Evolutionary conservation across 2,329 filamentous ascomycete genomes (phyloP), one percentile per base, ranked within the genome.

Genomic region (Cladosporium sp.): DNA sequence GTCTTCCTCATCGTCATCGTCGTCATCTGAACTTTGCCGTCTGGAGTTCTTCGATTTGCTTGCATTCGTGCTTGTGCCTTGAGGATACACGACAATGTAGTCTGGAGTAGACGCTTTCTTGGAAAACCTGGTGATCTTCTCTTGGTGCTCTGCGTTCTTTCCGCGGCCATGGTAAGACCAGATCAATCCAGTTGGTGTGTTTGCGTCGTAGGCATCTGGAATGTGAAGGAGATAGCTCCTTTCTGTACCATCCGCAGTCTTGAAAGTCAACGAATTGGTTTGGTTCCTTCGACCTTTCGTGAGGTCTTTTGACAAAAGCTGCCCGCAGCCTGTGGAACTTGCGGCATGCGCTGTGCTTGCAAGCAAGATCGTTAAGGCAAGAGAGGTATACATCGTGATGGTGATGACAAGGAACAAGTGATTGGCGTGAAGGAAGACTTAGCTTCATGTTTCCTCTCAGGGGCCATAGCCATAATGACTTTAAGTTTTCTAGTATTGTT

Each of bases 91-190:
- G 2, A 77, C 75, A 58, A 83, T 79, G 5, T 77, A 76, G 30
- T 82, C 65, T 13, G 77, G 77, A 32, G 83, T 83, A 69, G 80
- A 80, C 1, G 72, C 70, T 3, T 76, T 69, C 58, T 83, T 80
- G 5, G 80, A 81, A 68, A 84, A 81, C 51, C 78, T 76, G 16
- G 80, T 79, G 0, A 83, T 72, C 1, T 69, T 65, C 68, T 82
- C 78, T 66, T 83, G 76, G 5, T 74, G 72, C 39, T 73, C 63
- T 58, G 76, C 76, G 34, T 74, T 70, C 49, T 78, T 75, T 23
- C 70, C 71, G 2, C 79, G 75, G 5, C 82, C 82, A 63, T 83
- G 81, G 69, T 79, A 84, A 0, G 81, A 82, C 48, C 84, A 75
- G 49, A 83, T 80, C 32, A 84, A 64, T 0, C 81, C 77, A 0